phyloP scores from a whole-genome alignment of 2,329 filamentous ascomycete genomes.

The Zymoseptoria pseudotritici region DNA sequence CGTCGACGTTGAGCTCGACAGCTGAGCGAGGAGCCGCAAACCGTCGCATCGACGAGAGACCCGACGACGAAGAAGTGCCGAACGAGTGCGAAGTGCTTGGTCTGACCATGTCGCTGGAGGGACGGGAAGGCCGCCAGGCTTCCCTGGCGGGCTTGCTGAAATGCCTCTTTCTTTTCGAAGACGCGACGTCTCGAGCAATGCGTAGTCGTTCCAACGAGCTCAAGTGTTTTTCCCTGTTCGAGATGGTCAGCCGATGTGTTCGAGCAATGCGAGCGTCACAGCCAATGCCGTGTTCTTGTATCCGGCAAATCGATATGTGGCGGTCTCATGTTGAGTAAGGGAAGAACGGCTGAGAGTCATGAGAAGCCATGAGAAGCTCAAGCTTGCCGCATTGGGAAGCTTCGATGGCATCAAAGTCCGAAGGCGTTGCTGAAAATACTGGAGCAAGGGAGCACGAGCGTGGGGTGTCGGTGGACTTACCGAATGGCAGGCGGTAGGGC shows the following conservation, averaged over 20 bases:
- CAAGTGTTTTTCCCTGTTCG: conserved; percentile 56
- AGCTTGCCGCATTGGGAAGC: not conserved
- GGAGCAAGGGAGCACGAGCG: not conserved
- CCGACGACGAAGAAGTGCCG: conserved; percentile 2
- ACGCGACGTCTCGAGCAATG: conserved; percentile 48
- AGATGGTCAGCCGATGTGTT: not conserved
- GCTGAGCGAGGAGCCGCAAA: conserved; percentile 11
- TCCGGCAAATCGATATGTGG: not conserved
- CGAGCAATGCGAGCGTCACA: not conserved
- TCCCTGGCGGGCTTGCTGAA: conserved; percentile 1
- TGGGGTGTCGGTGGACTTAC: conserved; percentile 28
- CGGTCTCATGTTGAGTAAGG: conserved; percentile 7
- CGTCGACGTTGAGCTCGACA: conserved; percentile 23
- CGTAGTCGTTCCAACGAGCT: conserved; percentile 63
- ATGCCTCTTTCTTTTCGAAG: conserved; percentile 25
- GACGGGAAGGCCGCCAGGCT: conserved; percentile 16
- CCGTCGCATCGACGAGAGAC: conserved; percentile 6
- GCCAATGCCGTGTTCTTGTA: not conserved
- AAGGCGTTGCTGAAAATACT: not conserved
- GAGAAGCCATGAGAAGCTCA: no score
- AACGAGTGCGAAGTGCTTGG: conserved; percentile 15
- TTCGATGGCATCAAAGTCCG: not conserved
- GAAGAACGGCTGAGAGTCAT: not conserved
- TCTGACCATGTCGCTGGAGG: conserved; percentile 26
- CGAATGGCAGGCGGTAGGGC: conserved; percentile 37